Conservation (phyloP, 768 basidiomycete genomes). For the Glaciozyma martinii region DNA sequence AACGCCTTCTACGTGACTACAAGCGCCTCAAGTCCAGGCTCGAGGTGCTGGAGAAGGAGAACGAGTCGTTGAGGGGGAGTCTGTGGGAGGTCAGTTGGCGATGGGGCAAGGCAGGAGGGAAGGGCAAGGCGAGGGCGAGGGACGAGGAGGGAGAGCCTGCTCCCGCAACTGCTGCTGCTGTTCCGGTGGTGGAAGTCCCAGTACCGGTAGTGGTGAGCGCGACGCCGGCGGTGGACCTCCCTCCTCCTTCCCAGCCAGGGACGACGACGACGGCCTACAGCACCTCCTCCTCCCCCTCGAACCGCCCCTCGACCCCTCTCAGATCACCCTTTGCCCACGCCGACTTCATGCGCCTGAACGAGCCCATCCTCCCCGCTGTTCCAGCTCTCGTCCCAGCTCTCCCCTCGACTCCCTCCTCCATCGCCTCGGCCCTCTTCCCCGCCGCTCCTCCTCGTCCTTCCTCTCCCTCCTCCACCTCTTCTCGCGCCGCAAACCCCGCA, state of each 20-base stretch:
- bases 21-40: constrained; percentile 4
- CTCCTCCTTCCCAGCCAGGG: background rate
- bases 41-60: constrained; percentile 7
- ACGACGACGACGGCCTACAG: background rate
- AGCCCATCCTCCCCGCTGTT: background rate
- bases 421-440: constrained; percentile 4
- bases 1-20: constrained; percentile 2
- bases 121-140: background rate
- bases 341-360: constrained; percentile 1
- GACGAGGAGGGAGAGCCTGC: background rate
- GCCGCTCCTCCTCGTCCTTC: background rate
- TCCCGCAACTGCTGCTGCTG: too few species aligned
- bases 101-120: background rate
- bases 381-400: background rate
- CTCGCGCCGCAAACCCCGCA: background rate
- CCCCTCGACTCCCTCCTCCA: background rate
- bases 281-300: background rate
- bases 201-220: background rate
- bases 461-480: background rate
- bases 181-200: background rate
- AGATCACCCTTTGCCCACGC: background rate
- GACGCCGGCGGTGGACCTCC: background rate
- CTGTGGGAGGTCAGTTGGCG: constrained; percentile 10
- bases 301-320: background rate
- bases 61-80: constrained; percentile 2